A percentile compares a stretch with the other conserved stretches of the same genome.
Conservation (phyloP, 2,329 filamentous ascomycete species). For the Clonostachys byssicola region DNA sequence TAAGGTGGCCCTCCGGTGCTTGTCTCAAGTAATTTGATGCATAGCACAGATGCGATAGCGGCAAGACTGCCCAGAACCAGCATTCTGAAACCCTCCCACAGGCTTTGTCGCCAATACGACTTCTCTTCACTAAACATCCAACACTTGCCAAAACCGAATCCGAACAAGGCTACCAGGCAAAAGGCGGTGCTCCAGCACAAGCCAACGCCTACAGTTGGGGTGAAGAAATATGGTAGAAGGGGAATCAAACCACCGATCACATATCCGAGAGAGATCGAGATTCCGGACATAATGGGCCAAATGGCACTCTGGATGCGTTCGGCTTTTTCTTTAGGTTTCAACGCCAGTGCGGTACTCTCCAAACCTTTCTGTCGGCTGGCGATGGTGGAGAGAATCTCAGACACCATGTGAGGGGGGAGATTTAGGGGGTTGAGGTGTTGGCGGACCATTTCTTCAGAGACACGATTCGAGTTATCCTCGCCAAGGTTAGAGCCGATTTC, state of each 20-base stretch:
- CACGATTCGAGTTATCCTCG: background rate
- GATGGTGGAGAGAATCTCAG: constrained; percentile 5
- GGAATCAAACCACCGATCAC: constrained; percentile 59
- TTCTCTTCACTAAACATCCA: constrained; percentile 21
- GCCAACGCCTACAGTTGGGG: constrained; percentile 25
- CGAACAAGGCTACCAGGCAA: constrained; percentile 49
- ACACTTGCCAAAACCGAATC: constrained; percentile 54
- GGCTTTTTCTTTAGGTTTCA: background rate
- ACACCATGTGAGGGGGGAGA: constrained; percentile 11
- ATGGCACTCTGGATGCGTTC: constrained; percentile 11
- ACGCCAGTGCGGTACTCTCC: background rate
- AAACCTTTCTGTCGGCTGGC: background rate
- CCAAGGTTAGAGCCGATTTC: constrained; percentile 5
- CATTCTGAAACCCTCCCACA: constrained; percentile 3
- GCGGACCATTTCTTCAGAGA: constrained; percentile 14
- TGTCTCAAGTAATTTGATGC: no score
- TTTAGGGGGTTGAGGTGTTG: constrained; percentile 23
- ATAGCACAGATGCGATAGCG: no score
- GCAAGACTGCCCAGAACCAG: constrained; percentile 15
- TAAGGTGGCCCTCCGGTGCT: no score
- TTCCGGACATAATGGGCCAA: constrained; percentile 41
- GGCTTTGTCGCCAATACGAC: background rate
- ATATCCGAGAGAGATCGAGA: constrained; percentile 59
- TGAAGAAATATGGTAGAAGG: constrained; percentile 58
- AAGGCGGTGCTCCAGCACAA: constrained; percentile 50